Conservation (phyloP, 1,284 basidiomycete species). For the Cryptococcus sp. region DNA sequence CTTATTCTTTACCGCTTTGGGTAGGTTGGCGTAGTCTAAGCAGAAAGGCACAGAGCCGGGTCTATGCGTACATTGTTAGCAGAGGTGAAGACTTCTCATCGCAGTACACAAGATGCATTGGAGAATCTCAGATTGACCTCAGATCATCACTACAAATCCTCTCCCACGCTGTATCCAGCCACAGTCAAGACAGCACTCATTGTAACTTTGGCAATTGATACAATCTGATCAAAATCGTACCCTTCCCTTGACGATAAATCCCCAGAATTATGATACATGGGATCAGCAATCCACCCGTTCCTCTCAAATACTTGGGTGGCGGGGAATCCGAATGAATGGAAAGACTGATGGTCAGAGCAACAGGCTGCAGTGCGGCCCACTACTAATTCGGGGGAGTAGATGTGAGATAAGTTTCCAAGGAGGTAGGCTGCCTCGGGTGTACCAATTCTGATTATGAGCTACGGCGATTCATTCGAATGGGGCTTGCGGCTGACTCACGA, state of each 20-base stretch:
- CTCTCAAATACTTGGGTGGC: constrained; percentile 67
- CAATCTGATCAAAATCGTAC: constrained; percentile 74
- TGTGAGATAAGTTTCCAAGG: constrained; percentile 61
- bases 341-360: constrained; percentile 79
- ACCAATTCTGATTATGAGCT: constrained; percentile 58
- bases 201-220: constrained; percentile 77
- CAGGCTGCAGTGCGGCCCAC: constrained; percentile 73
- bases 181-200: constrained; percentile 40
- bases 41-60: too few species aligned
- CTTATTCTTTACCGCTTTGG: too few species aligned
- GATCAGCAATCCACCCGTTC: constrained; percentile 73
- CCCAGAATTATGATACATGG: constrained; percentile 62
- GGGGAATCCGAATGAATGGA: constrained; percentile 74
- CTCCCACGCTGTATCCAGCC: constrained; percentile 26
- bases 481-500: constrained; percentile 30
- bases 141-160: too few species aligned
- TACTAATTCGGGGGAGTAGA: constrained; percentile 72
- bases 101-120: too few species aligned
- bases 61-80: too few species aligned
- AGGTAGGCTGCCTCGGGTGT: constrained; percentile 69
- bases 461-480: background rate
- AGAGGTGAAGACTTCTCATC: too few species aligned
- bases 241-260: constrained; percentile 70
- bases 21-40: too few species aligned
- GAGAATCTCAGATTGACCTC: too few species aligned